Evolutionary conservation across 1,284 basidiomycete genomes (phyloP), one percentile per base, ranked within the genome.

Genomic region (Fomitopsis palustris): DNA sequence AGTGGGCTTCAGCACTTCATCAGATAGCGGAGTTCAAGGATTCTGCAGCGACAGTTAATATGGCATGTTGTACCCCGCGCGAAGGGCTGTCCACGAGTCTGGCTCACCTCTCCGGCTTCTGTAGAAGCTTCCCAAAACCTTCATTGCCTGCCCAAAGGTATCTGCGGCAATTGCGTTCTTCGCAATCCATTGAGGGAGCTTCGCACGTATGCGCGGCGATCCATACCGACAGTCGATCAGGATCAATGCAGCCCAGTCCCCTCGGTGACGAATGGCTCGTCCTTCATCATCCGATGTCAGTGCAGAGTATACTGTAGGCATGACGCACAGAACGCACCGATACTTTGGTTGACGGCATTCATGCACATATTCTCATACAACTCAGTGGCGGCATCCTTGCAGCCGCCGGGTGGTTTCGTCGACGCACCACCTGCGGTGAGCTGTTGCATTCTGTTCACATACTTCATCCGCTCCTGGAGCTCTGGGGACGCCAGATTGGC

Each of bases 291-390:
- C 4, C 3, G 47, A 47, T 33, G 49, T 39, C 38, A 65, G 14
- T 10, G 31, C 29, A 25, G 14, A 41, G 9, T 42, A 31, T 21
- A 27, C 56, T n/a, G 37, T 38, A 14, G 25, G 53, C 23, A 8
- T 53, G 4, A 10, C n/a, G 47, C 39, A 23, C 56, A 45, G 51
- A n/a, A 69, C 85, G 57, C 62, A 89, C 95, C 96, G 62, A 99
- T 98, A 58, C 92, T 95, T 72, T 99, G 96, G 75, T 99, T 99
- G 43, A 98, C 95, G 0, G 95, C 85, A 64, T 93, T 93, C 93
- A 98, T 97, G 69, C 95, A 97, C 79, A 95, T 84, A 71, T 96
- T 96, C 76, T 92, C 88, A 73, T 96, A 96, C 51, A 96, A 76
- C 72, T 95, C 91, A 27, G 84, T 83, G 3, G 87, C 91, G 4